Base-by-base conservation (phyloP, 176 grass and related monocot genomes). In the Oryza rufipogon region DNA sequence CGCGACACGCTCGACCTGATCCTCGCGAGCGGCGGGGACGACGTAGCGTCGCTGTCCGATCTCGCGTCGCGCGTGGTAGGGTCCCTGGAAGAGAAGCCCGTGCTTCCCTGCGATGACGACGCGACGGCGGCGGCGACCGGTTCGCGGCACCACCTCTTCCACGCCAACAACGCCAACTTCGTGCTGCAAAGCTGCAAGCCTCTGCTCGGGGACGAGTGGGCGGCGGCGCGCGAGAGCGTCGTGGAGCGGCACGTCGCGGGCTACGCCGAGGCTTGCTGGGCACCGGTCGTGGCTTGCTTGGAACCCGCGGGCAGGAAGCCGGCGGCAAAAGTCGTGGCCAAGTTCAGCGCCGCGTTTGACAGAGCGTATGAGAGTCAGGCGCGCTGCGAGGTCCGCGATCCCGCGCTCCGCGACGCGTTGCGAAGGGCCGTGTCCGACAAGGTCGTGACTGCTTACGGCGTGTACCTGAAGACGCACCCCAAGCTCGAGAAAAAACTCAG, bases 141-240 rank as follows among this genome's bases (percentile, higher is more conserved):
- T 2, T 38, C 5, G 42, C 19, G 5, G 49, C 75, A 85, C 51
- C 75, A 85, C 51, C 48, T 85, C 23, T 85, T 85, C 51, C 38
- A 64, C 36, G 66, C 72, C 13, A 84, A 84, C 82, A 76, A 84
- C 66, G 19, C 23, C 0, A 2, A 17, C 25, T 85, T 48, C 66
- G 75, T 85, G 10, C 73, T 69, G 64, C 54, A 2, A 17, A 47
- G 64, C 64, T 20, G 14, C 45, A 49, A 11, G 26, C 16, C 60
- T 0, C 23, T 87, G 46, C 78, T 87, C 61, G 85, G 78, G 3
- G 60, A 11, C n/a, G 85, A 73, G 22, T 80, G 77, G 77, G 46
- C 11, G 6, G 77, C 45, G 5, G 30, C 6, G n/a, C 85, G 46
- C 0, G 70, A 47, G 58, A n/a, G 46, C 22, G n/a, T 61, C 60